These are phyloP conservation scores for Baorangia bicolor DNA, from an alignment of 768 basidiomycete species.

Conservation along the genomic window DNA sequence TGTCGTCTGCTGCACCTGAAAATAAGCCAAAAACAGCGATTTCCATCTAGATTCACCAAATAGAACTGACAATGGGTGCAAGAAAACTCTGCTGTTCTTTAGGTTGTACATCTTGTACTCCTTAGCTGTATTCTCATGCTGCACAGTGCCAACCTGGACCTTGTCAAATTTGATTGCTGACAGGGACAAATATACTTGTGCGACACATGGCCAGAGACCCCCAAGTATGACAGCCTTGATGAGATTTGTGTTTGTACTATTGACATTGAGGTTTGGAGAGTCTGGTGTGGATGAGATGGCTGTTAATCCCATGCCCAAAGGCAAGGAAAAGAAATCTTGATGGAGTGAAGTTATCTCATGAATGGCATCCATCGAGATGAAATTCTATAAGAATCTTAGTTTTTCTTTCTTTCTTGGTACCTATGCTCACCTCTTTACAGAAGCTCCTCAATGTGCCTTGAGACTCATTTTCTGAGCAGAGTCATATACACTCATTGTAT, in stretches of 20 bases:
- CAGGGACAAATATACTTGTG: constrained; percentile 69
- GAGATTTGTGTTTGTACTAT: constrained; percentile 67
- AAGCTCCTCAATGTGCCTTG: constrained; percentile 50
- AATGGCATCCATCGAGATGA: constrained; percentile 70
- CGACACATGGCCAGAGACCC: constrained; percentile 84
- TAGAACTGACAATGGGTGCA: constrained; percentile 80
- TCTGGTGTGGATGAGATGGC: constrained; percentile 45
- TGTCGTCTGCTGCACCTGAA: constrained; percentile 75
- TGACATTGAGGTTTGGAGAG: constrained; percentile 56
- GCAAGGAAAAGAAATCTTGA: constrained; percentile 70
- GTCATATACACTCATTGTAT: constrained; percentile 59
- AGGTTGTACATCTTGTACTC: constrained; percentile 85
- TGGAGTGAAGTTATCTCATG: constrained; percentile 79
- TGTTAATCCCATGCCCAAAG: constrained; percentile 71
- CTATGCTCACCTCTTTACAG: constrained; percentile 59
- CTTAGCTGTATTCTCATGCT: constrained; percentile 79
- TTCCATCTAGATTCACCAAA: constrained; percentile 75
- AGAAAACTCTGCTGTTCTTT: constrained; percentile 60
- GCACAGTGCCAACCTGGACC: constrained; percentile 78
- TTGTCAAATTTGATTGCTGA: constrained; percentile 82
- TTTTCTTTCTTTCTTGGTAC: neutral
- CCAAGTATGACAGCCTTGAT: constrained; percentile 84
- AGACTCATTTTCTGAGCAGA: constrained; percentile 51
- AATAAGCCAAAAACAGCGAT: constrained; percentile 79
- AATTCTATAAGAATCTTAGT: constrained; percentile 53